Evolutionary conservation across 352 stramenopile genomes (phyloP), one percentile per base, ranked within the genome.

Genomic region (Globisporangium uncinulatum): DNA sequence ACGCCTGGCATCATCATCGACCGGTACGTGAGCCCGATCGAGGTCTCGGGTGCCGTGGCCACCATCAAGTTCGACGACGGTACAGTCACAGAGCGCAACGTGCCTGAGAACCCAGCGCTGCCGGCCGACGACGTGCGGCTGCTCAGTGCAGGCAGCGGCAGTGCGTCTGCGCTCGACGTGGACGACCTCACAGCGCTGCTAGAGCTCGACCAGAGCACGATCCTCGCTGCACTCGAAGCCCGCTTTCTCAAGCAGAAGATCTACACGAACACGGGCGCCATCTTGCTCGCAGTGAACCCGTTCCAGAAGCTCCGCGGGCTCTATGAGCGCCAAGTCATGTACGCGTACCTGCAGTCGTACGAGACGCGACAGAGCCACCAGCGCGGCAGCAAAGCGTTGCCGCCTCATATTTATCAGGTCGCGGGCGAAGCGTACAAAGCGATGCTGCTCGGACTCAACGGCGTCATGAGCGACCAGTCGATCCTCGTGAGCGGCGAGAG

Each of bases 401-500:
- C 80, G 19, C 86, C 86, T 9, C 86, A 95, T 52, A 91, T 95
- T 51, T 95, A 94, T 62, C 72, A 89, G 51, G 82, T 94, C 52
- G 86, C 86, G 15, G 83, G 76, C 21, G 77, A 89, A 43, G 86
- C 84, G 4, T 95, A 93, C 59, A 78, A 83, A 21, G 76, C 82
- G 42, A 94, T 95, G 81, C 78, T 88, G 48, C 64, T 79, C 31
- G 74, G 73, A 6, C 65, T 83, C 7, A 80, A 83, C 32, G 75
- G 74, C 37, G 74, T 83, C 49, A 72, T 73, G 34, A 75, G 56
- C 48, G 82, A 92, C 55, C 83, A 94, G 61, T 87, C 79, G n/a
- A 86, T 95, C 46, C 71, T 95, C 54, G 83, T 95, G 43, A 92
- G 80, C 52, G 86, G 86, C 53, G 86, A 95, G 58, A 92, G 81